phyloP scores from a whole-genome alignment of 2,329 filamentous ascomycete genomes.

The Cordyceps pruinosa region DNA sequence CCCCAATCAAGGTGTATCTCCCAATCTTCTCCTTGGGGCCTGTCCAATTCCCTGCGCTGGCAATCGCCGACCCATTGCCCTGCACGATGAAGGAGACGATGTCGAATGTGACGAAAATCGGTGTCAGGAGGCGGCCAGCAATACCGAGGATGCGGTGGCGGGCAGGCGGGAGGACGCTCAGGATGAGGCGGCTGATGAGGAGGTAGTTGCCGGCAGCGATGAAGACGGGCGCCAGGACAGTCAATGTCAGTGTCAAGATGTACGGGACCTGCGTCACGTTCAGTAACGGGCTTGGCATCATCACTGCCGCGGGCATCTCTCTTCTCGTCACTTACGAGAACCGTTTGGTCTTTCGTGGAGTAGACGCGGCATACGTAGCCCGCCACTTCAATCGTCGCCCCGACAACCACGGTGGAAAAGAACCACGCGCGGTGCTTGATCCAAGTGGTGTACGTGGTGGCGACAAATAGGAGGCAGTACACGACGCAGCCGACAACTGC shows the following conservation, averaged over 20 bases:
- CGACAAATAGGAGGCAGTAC: slow-evolving; percentile 31
- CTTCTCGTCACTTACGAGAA: slow-evolving; percentile 24
- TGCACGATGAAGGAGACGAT: slow-evolving; percentile 39
- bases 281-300: too few relatives aligned
- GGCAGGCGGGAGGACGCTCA: slow-evolving; percentile 27
- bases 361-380: slow-evolving; percentile 34
- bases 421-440: slow-evolving; percentile 35
- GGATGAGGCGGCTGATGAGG: slow-evolving; percentile 41
- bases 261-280: slow-evolving; percentile 27
- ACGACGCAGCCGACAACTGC: slow-evolving; percentile 35
- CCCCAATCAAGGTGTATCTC: slow-evolving; percentile 34
- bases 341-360: slow-evolving; percentile 27
- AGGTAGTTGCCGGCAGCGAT: slow-evolving; percentile 45
- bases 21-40: slow-evolving; percentile 32
- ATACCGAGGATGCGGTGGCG: slow-evolving; percentile 31
- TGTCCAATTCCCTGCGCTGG: slow-evolving; percentile 35
- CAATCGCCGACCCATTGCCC: slow-evolving; percentile 36
- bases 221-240: slow-evolving; percentile 43
- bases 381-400: slow-evolving; percentile 33
- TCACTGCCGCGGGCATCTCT: neutral
- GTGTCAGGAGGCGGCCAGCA: slow-evolving; percentile 32
- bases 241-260: slow-evolving; percentile 31
- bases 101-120: slow-evolving; percentile 40
- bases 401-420: slow-evolving; percentile 37
- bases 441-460: slow-evolving; percentile 34